These are phyloP conservation scores for Leishmania turanica DNA, from an alignment of 208 protist species.

Conservation along the genomic window DNA sequence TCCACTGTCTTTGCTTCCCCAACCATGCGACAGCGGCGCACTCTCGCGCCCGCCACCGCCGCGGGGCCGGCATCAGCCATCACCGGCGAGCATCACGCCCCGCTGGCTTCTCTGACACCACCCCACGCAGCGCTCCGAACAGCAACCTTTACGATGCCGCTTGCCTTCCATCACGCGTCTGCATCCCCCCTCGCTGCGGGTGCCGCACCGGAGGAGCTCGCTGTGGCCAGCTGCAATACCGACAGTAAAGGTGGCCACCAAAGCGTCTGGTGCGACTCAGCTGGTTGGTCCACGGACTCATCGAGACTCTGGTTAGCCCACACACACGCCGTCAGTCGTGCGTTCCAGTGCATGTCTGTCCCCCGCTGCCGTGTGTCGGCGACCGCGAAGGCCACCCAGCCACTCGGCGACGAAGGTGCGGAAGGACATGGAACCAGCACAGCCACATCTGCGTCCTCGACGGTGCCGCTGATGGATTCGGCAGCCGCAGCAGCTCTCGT, in stretches of 20 bases:
- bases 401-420: background rate
- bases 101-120: background rate
- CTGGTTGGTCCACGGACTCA: constrained; percentile 19
- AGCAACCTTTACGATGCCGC: background rate
- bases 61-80: background rate
- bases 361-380: too few species aligned
- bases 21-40: constrained; percentile 11
- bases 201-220: background rate
- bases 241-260: background rate
- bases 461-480: background rate
- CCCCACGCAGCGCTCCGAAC: background rate
- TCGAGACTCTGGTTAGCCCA: constrained; percentile 26
- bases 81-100: background rate
- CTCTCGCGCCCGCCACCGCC: background rate
- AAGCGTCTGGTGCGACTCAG: constrained; percentile 1
- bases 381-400: background rate
- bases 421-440: background rate
- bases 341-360: constrained; percentile 4
- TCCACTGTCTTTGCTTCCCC: constrained; percentile 8
- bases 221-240: background rate
- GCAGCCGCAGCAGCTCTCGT: constrained; percentile 9
- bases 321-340: constrained; percentile 31
- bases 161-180: background rate
- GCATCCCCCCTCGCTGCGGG: background rate
- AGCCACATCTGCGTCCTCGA: background rate